Base-by-base conservation (phyloP, 495 filamentous ascomycete genomes). In the Staphylotrichum longicolle region DNA sequence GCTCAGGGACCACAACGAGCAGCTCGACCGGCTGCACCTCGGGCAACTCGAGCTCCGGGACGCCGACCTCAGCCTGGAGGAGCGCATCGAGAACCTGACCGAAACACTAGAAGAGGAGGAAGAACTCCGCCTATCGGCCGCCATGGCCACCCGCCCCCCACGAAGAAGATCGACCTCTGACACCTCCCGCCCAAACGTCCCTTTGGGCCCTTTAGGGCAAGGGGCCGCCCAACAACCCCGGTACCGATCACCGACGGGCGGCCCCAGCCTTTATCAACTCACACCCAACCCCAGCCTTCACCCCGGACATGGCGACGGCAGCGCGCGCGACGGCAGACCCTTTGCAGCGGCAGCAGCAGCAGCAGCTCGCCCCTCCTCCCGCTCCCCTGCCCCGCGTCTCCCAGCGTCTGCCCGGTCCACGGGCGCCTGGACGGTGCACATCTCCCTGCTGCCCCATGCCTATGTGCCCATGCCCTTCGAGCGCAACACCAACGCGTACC, bases 401-500 rank as follows among this genome's bases (percentile, higher is more conserved):
- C 40, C 52, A 8, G 15, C 37, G 2, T n/a, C 39, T 55, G 52
- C 52, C 52, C 52, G 27, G 52, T 60, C 66, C 59, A 71, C 65
- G 51, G 64, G 73, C 44, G 68, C 78, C 9, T 84, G 82, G 82
- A 84, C 82, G 6, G 81, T 83, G 32, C 82, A 84, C 63, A 74
- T 84, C 45, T 82, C 80, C 27, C 77, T 84, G 33, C 74, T 84
- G 2, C 82, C 82, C 10, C 78, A 76, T 58, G 75, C 72, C 14
- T 71, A 67, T 48, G 77, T 80, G 60, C 78, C 81, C 40, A 82
- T 84, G 66, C 82, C 82, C 7, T 84, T 84, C 69, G 82, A 84
- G 73, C 80, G 82, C 69, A 80, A 82, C 61, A 84, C 82, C 41
- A 79, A 75, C 51, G 81, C 80, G 6, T 84, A 84, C 69, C 82